A percentile compares a stretch with the other conserved stretches of the same genome.
These are phyloP conservation scores for Candida manassasensis DNA, from an alignment of 805 yeast species.

Conservation along the genomic window DNA sequence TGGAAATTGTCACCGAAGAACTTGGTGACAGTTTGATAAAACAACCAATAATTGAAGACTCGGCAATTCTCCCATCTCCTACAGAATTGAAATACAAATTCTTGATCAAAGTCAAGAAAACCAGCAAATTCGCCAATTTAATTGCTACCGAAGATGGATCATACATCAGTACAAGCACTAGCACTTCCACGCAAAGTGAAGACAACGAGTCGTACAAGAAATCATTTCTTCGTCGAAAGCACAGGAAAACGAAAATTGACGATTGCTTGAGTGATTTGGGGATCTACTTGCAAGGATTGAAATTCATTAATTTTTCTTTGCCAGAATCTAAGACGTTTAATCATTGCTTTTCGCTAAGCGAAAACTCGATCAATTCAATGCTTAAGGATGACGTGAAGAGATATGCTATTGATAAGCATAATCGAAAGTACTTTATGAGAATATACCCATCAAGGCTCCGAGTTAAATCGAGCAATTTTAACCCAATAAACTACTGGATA, in stretches of 20 bases:
- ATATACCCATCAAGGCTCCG: slow-evolving; percentile 82
- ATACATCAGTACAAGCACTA: slow-evolving; percentile 16
- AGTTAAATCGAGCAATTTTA: slow-evolving; percentile 73
- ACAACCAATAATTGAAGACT: slow-evolving; percentile 31
- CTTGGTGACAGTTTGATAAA: slow-evolving; percentile 57
- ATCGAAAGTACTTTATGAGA: slow-evolving; percentile 68
- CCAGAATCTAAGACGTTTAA: slow-evolving; percentile 78
- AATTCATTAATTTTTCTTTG: slow-evolving; percentile 74
- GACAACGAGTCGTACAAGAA: slow-evolving; percentile 19
- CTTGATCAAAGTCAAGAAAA: slow-evolving; percentile 72
- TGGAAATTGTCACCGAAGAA: slow-evolving; percentile 45
- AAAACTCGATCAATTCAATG: slow-evolving; percentile 60
- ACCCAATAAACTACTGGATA: slow-evolving; percentile 76
- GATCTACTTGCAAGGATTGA: slow-evolving; percentile 68
- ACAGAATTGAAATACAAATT: slow-evolving; percentile 63
- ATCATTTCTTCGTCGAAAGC: slow-evolving; percentile 20
- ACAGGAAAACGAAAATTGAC: slow-evolving; percentile 20
- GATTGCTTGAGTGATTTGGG: slow-evolving; percentile 57
- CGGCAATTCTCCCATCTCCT: slow-evolving; percentile 63
- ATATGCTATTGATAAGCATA: slow-evolving; percentile 67
- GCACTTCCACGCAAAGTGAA: slow-evolving; percentile 40
- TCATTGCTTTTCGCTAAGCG: slow-evolving; percentile 86
- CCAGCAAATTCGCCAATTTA: slow-evolving; percentile 20
- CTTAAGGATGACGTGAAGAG: slow-evolving; percentile 54
- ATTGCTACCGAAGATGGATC: slow-evolving; percentile 18